Base-by-base conservation (phyloP, 2,329 filamentous ascomycete species). In the Beauveria caledonica region DNA sequence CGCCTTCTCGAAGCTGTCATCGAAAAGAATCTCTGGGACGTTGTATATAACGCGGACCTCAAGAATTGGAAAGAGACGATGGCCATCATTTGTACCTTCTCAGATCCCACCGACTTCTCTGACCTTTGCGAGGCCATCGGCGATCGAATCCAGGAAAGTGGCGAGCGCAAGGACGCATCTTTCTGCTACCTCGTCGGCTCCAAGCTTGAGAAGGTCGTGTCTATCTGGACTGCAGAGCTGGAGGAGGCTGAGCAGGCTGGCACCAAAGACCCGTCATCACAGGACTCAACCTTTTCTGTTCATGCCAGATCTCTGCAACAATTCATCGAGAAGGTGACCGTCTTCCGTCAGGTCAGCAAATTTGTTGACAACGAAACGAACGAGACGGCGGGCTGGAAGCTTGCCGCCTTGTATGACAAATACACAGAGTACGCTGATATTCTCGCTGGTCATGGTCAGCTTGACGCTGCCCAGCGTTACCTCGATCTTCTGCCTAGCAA, bases 371-470 rank as follows among this genome's bases (percentile, higher is more conserved):
- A 77, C 9, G 92, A 97, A 69, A 84, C 84, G 64, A 76, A 77
- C 51, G 83, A 90, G 66, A 80, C 83, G 10, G 86, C 86, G 1
- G 90, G 87, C 67, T 99, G 93, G 93, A 97, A 96, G 76, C 85
- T 99, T 62, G 83, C 86, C 42, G 81, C 87, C 2, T 78, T 99
- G 58, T 99, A 99, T 73, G 87, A 92, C 72, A 96, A 96, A 76
- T 99, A 99, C 71, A 87, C 89, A 29, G 94, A 99, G 76, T 99
- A 97, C 72, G 93, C 94, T 15, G 93, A 99, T 71, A 92, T 99
- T 65, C 86, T 95, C 61, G 92, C 94, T 51, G 86, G 90, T 7
- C 90, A 97, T 69, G 94, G 95, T 13, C 90, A 95, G 68, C 78
- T 99, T 58, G 81, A 86, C 36, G 85, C 92, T 66, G 95, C 94